Evolutionary conservation across 305 asterid species (phyloP), one percentile per base, ranked within the genome.

Genomic region (Fraxinus sp.): DNA sequence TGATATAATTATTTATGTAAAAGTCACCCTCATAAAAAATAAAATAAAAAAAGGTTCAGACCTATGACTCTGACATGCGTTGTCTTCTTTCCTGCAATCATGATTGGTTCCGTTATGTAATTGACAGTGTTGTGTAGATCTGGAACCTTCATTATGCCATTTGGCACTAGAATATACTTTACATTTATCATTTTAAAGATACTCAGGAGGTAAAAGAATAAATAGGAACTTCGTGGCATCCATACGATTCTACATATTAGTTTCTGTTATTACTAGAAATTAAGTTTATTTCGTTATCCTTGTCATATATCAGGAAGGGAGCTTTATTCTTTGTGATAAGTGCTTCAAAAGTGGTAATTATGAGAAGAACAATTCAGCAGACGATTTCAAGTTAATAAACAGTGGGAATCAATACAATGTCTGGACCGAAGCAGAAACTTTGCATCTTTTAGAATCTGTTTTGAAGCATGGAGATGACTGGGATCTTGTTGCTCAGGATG

Each of bases 341-440:
- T 96, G 99, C 92, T 96, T 96, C 86, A 88, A 88, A 79, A 86
- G 88, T 80, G 92, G 91, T 59, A 91, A 89, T 30, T 93, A 87
- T 75, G 97, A 86, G 79, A 80, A 90, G 82, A 88, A 84, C 75
- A 94, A 87, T 82, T 82, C 37, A 46, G 88, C 88, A 11, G 92
- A 92, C 71, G 97, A 92, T 85, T 96, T 96, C 89, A 89, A 89
- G 89, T 85, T 90, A 73, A 83, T 89, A 49, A 91, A 90, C 59
- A 75, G 84, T 80, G 84, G 30, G 77, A 86, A 87, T 78, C 89
- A 88, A 76, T 87, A 81, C 77, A 88, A 87, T 28, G 88, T 78
- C 71, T 96, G 99, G 99, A 94, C 96, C 24, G 98, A 96, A 88
- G 92, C 92, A 7, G 99, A 96, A 91, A 94, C 94, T 77, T 86